Percentiles rank a stretch among this genome's conserved stretches.
These are phyloP conservation scores for Metschnikowia vanudenii DNA, from an alignment of 805 yeast genomes.

Conservation along the genomic window DNA sequence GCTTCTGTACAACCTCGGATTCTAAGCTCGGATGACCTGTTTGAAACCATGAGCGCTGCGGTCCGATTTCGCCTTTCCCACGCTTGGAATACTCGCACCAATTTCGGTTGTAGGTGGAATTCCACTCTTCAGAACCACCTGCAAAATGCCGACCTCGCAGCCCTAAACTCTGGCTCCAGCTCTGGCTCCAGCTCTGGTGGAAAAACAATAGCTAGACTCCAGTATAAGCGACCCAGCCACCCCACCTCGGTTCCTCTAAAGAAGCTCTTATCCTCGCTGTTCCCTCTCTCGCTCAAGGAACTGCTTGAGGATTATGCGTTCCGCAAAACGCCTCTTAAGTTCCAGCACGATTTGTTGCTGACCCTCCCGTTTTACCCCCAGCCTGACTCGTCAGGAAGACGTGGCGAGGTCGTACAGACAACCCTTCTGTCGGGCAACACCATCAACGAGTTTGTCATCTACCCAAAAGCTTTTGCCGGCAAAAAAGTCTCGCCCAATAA, in stretches of 20 bases:
- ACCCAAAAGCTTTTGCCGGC: slow-evolving; percentile 15
- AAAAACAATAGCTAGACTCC: not conserved
- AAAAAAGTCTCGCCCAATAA: not conserved
- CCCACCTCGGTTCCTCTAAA: slow-evolving; percentile 66
- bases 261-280: slow-evolving; percentile 51
- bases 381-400: slow-evolving; percentile 28
- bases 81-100: not conserved
- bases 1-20: not conserved
- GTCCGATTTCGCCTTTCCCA: not conserved
- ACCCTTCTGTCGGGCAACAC: slow-evolving; percentile 27
- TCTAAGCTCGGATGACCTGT: not conserved
- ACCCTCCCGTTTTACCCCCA: slow-evolving; percentile 48
- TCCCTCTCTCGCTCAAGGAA: slow-evolving; percentile 55
- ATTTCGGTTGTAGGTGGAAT: not conserved
- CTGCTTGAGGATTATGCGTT: slow-evolving; percentile 52
- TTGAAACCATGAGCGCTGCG: slow-evolving; percentile 5
- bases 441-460: slow-evolving; percentile 44
- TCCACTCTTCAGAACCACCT: not conserved
- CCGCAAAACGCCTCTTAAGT: slow-evolving; percentile 37
- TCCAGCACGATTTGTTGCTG: slow-evolving; percentile 47
- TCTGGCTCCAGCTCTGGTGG: not conserved
- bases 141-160: not conserved
- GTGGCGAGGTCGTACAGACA: slow-evolving; percentile 34
- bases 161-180: not conserved
- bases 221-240: slow-evolving; percentile 56